Base-by-base conservation (phyloP, 2,329 filamentous ascomycete species). In the Aphanocladium album region DNA sequence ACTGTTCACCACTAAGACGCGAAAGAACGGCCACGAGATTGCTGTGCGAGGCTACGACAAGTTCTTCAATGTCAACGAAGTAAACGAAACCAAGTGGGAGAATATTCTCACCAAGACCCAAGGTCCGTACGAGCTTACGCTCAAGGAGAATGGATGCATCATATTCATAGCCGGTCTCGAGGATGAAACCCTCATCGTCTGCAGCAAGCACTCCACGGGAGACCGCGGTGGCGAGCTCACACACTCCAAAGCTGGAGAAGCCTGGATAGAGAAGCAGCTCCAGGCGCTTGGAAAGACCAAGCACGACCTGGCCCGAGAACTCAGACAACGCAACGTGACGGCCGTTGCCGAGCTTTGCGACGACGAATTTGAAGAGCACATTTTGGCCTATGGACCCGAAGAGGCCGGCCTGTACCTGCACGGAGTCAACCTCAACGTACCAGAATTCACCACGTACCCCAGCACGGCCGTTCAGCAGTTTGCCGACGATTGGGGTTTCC, bases 91-190 rank as follows among this genome's bases (percentile, higher is more conserved):
- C 3, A 83, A 87, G 68, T 99, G 95, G 95, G 74, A 79, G 17
- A 90, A 89, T 69, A 91, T 99, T 62, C 80, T 89, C 70, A 75
- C 76, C 30, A 82, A 89, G 60, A 98, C 95, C 0, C 79, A 85
- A 64, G 92, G 91, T 0, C 95, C 95, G 0, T 99, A 98, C 68
- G 95, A 99, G 76, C 79, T 99, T 60, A 98, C 92, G 61, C 85
- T 98, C 57, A 99, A 99, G 77, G 95, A 99, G 76, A 99, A 99
- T 69, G 95, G 95, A n/a, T 99, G 95, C 74, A 99, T 99, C 74
- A 97, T 99, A 67, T 99, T 99, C 78, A 87, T 99, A 49, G 89
- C 92, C 17, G 95, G 93, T 16, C 80, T 99, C 23, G 90, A 96
- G 69, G 93, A 97, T 68, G 93, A 86, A 39, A 91, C 90, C 1